Conservation (phyloP, 257 asterid genomes). For the Striga asiatica region DNA sequence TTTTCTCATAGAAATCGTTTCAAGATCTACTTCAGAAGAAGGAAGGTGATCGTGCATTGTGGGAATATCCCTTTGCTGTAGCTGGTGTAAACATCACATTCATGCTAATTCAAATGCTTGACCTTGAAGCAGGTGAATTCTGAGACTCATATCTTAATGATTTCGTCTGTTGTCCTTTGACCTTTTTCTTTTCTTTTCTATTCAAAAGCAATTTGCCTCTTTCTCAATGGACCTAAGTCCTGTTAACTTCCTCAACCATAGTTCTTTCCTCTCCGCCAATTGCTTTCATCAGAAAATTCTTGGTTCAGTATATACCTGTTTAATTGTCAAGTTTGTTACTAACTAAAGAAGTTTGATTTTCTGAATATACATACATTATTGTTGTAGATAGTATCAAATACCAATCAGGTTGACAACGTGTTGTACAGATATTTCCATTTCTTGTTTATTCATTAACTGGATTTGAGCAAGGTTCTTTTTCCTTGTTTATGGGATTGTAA, state of each 20-base stretch:
- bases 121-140: conserved; percentile 81
- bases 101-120: conserved; percentile 99
- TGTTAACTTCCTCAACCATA: not conserved
- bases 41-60: conserved; percentile 89
- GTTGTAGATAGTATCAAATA: not conserved
- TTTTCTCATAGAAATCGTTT: conserved; percentile 62
- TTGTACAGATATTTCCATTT: not conserved
- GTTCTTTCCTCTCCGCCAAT: not conserved
- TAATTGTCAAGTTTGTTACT: not conserved
- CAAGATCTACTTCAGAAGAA: conserved; percentile 93
- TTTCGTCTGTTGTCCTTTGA: conserved; percentile 1
- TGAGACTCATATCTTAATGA: conserved; percentile 5
- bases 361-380: not conserved
- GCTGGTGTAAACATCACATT: conserved; percentile 98
- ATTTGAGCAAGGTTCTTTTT: not conserved
- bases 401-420: not conserved
- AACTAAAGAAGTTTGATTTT: not conserved
- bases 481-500: not conserved
- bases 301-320: not conserved
- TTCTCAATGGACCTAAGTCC: conserved; percentile 9
- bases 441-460: not conserved
- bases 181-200: not conserved
- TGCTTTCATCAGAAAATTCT: not conserved
- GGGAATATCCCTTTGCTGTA: conserved; percentile 99
- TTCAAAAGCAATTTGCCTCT: not conserved